A percentile compares a stretch with the other conserved stretches of the same genome.
Evolutionary conservation across 306 rosid species (phyloP).

Genomic region (Lithocarpus polystachyus): DNA sequence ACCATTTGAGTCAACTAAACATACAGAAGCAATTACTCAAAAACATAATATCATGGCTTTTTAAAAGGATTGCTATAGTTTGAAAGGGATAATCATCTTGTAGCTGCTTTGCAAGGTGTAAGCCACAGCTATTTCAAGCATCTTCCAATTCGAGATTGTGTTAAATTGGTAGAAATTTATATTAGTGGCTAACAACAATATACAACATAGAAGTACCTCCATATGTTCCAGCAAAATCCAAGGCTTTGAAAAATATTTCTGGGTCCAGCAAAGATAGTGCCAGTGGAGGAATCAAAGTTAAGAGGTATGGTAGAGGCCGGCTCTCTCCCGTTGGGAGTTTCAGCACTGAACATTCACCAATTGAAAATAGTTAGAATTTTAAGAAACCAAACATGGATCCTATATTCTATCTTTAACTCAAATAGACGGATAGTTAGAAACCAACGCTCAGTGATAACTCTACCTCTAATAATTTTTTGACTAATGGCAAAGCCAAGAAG

Average conservation of each 20-base stretch:
- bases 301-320: constrained; percentile 52
- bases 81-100: neutral
- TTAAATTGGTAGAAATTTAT: neutral
- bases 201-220: constrained; percentile 46
- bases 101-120: neutral
- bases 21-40: neutral
- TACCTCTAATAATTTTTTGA: neutral
- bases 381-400: neutral
- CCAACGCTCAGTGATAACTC: too few species aligned
- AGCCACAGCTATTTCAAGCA: neutral
- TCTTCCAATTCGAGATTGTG: neutral
- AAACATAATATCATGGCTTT: neutral
- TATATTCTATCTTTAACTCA: neutral
- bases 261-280: constrained; percentile 60
- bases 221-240: constrained; percentile 78
- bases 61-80: neutral
- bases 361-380: neutral
- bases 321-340: constrained; percentile 54
- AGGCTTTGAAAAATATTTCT: constrained; percentile 66
- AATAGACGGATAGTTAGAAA: too few species aligned
- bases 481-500: neutral
- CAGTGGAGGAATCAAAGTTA: constrained; percentile 64
- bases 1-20: neutral
- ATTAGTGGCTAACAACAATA: neutral
- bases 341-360: constrained; percentile 48